Conservation (phyloP, 2,329 filamentous ascomycete species). For the Paecilomyces fulvus region DNA sequence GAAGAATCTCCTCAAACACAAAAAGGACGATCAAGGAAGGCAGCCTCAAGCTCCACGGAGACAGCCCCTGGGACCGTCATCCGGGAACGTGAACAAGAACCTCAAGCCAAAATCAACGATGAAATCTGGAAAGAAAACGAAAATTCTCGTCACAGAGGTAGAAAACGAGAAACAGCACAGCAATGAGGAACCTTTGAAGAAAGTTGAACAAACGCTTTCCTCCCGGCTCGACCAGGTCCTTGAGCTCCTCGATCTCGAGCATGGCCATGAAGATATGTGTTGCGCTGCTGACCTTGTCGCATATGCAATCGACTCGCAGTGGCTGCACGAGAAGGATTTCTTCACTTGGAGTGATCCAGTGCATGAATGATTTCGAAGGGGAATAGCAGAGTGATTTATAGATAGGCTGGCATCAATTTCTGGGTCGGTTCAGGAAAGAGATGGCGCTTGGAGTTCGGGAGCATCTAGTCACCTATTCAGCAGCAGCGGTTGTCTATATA, state of each 20-base stretch:
- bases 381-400: background rate
- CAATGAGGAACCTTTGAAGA: slow-evolving; percentile 1
- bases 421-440: background rate
- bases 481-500: background rate
- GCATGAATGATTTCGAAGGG: background rate
- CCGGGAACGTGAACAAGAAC: slow-evolving; percentile 24
- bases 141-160: background rate
- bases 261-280: slow-evolving; percentile 33
- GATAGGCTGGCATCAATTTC: background rate
- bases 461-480: background rate
- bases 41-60: slow-evolving; percentile 8
- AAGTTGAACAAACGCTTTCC: slow-evolving; percentile 21
- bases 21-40: slow-evolving; percentile 12
- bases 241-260: slow-evolving; percentile 28
- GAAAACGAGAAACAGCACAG: background rate
- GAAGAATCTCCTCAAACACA: slow-evolving; percentile 43
- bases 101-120: background rate
- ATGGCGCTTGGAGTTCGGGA: background rate
- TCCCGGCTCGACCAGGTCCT: slow-evolving; percentile 24
- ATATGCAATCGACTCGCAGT: slow-evolving; percentile 35
- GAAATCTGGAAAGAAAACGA: background rate
- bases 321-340: slow-evolving; percentile 33
- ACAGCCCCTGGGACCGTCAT: slow-evolving; percentile 18
- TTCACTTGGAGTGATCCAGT: slow-evolving; percentile 8
- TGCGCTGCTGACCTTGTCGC: slow-evolving; percentile 36